Percentiles rank a stretch among this genome's conserved stretches.
These are phyloP conservation scores for Fusarium haematococcum DNA, from an alignment of 2,329 filamentous ascomycete species.

Conservation along the genomic window DNA sequence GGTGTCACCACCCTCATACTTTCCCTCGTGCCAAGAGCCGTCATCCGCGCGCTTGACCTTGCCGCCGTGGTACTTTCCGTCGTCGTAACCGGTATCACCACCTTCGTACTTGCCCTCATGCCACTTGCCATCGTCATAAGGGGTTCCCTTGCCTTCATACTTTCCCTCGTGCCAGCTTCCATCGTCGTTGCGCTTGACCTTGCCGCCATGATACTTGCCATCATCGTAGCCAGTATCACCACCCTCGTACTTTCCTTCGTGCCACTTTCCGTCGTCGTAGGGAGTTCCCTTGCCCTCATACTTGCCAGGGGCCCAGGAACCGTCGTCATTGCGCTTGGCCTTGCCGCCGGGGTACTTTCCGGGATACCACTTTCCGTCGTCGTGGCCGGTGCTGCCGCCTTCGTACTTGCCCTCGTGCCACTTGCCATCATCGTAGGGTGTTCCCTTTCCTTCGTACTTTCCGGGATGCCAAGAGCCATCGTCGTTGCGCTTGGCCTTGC, in stretches of 20 bases:
- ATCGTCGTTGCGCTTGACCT: constrained; percentile 15
- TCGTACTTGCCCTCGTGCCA: constrained; percentile 12
- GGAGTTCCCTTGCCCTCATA: neutral
- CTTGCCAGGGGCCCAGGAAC: neutral
- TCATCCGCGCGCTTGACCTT: constrained; percentile 12
- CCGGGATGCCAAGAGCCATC: constrained; percentile 15
- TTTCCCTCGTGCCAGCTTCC: constrained; percentile 21
- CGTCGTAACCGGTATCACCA: neutral
- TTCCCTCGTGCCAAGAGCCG: constrained; percentile 12
- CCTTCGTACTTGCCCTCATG: constrained; percentile 9
- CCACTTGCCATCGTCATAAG: constrained; percentile 11
- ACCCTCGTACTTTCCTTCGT: constrained; percentile 16
- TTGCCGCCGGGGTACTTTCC: neutral
- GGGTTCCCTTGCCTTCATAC: constrained; percentile 24
- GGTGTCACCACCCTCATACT: neutral
- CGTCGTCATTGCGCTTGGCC: neutral
- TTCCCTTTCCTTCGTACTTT: constrained; percentile 32
- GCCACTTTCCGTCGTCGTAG: constrained; percentile 2
- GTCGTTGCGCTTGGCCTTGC: constrained; percentile 9
- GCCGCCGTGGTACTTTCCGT: neutral
- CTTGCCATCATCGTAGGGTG: constrained; percentile 8
- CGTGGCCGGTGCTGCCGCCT: neutral
- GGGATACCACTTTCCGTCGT: constrained; percentile 16
- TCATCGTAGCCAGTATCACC: constrained; percentile 1
- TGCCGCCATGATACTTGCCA: neutral